Conservation (phyloP, 129 eudicot genomes). For the Tagetes erecta region DNA sequence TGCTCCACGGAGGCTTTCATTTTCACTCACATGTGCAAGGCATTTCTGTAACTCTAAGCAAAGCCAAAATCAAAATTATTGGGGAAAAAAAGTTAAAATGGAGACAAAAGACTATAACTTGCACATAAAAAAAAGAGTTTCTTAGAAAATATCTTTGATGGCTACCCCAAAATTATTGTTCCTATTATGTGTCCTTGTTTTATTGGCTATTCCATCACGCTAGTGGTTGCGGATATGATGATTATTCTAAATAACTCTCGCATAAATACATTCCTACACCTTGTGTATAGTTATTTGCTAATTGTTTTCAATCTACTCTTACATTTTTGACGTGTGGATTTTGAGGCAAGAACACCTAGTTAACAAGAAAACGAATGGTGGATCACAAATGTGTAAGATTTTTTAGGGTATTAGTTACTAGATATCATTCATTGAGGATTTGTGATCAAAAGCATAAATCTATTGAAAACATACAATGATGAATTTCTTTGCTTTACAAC, state of each 20-base stretch:
- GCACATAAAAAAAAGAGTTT: not conserved
- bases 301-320: not conserved
- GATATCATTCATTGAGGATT: not conserved
- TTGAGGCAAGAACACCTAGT: not conserved
- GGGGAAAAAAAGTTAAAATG: not conserved
- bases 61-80: slow-evolving; percentile 3
- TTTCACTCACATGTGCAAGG: not conserved
- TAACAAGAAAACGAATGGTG: not conserved
- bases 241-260: not conserved
- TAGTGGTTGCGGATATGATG: not conserved
- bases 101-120: not conserved
- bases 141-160: not conserved
- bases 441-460: slow-evolving; percentile 8
- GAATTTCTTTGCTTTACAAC: not conserved
- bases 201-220: not conserved
- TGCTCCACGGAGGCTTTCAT: not conserved
- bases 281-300: not conserved
- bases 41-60: not conserved
- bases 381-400: not conserved
- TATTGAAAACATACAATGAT: not conserved
- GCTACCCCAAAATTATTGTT: slow-evolving; percentile 3
- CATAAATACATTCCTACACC: slow-evolving; percentile 1
- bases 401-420: not conserved
- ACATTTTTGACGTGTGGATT: not conserved
- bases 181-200: not conserved